These are phyloP conservation scores for Laguncularia racemosa DNA, from an alignment of 345 rosid species.

Conservation along the genomic window DNA sequence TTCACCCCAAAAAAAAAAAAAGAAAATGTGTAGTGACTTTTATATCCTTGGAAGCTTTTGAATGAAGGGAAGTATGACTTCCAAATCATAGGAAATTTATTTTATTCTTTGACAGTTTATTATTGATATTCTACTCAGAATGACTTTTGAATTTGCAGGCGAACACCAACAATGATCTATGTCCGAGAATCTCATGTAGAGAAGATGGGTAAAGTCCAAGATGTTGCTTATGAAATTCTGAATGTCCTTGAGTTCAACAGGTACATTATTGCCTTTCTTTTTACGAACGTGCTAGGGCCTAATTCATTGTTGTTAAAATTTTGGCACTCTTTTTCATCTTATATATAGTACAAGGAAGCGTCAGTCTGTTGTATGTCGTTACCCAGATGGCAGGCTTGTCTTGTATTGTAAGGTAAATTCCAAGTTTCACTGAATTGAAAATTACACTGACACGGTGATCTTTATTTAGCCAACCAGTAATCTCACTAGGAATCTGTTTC, in stretches of 20 bases:
- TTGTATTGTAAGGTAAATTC: constrained; percentile 89
- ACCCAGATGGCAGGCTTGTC: constrained; percentile 91
- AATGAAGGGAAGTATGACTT: too few species aligned
- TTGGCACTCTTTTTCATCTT: background rate
- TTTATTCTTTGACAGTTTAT: background rate
- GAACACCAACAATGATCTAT: constrained; percentile 86
- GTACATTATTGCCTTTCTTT: constrained; percentile 25
- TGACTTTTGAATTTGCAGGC: constrained; percentile 39
- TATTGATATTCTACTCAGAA: background rate
- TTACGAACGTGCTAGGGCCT: constrained; percentile 1
- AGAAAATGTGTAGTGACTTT: too few species aligned
- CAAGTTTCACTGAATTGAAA: constrained; percentile 8
- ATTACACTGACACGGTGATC: constrained; percentile 6
- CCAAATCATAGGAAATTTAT: background rate
- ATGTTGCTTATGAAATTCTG: constrained; percentile 81
- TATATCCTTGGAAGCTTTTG: too few species aligned
- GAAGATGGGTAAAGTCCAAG: constrained; percentile 85
- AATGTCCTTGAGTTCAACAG: constrained; percentile 99
- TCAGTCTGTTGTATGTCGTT: constrained; percentile 97
- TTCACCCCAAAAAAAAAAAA: too few species aligned
- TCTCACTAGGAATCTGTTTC: constrained; percentile 19
- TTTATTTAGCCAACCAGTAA: constrained; percentile 28
- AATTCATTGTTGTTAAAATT: background rate
- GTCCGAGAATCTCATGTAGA: constrained; percentile 98
- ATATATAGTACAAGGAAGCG: constrained; percentile 90